These are phyloP conservation scores for Amanita pseudoporphyria DNA, from an alignment of 768 basidiomycete genomes.

Conservation along the genomic window DNA sequence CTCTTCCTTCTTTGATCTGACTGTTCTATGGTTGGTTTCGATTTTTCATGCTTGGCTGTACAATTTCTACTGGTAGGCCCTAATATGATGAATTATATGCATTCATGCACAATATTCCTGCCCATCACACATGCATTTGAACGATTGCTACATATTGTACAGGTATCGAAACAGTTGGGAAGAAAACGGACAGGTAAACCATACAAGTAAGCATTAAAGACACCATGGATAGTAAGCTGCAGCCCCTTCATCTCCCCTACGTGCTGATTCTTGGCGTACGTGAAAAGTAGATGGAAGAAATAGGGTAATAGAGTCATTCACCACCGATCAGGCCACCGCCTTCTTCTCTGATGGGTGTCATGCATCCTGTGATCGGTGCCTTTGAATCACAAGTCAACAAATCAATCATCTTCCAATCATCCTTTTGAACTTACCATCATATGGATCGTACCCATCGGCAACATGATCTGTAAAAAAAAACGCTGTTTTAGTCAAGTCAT, in stretches of 20 bases:
- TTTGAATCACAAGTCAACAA: background rate
- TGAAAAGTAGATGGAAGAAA: background rate
- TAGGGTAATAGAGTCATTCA: background rate
- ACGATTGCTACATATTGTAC: background rate
- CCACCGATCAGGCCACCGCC: constrained; percentile 2
- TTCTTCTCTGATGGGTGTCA: constrained; percentile 7
- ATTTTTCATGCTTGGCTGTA: background rate
- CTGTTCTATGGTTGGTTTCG: background rate
- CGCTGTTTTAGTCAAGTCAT: constrained; percentile 9
- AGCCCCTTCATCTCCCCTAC: too few relatives aligned
- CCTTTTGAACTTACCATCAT: background rate
- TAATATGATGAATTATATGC: background rate
- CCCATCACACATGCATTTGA: background rate
- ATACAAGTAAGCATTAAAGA: background rate
- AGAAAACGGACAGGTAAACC: background rate
- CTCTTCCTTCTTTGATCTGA: background rate
- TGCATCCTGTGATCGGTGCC: constrained; percentile 2
- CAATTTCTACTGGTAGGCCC: background rate
- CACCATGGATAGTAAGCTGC: too few relatives aligned
- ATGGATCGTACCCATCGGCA: background rate
- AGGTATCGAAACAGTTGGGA: background rate
- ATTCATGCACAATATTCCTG: background rate
- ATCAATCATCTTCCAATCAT: background rate
- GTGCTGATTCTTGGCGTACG: too few relatives aligned
- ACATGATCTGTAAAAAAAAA: background rate